A percentile compares a stretch with the other conserved stretches of the same genome.
Conservation (phyloP, 1,139 yeast genomes). For the Yamadazyma trypodendri region DNA sequence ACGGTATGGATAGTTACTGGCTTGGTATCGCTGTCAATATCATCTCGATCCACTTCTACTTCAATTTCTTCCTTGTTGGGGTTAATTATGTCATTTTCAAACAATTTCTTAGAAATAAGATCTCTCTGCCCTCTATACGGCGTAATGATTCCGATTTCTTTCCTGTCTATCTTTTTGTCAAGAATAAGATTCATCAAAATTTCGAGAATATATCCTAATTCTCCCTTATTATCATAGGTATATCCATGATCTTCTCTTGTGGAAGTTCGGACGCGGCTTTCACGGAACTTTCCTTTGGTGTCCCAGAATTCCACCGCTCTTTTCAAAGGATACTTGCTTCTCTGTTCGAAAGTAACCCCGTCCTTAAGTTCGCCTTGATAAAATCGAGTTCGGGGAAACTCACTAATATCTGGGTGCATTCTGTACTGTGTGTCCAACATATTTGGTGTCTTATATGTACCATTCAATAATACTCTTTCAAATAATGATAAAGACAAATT, state of each 20-base stretch:
- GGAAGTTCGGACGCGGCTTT: constrained; percentile 44
- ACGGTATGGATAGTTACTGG: constrained; percentile 60
- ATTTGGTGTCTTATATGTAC: constrained; percentile 56
- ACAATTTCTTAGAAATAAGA: constrained; percentile 49
- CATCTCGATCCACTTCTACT: constrained; percentile 57
- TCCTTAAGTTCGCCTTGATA: constrained; percentile 55
- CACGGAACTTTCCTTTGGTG: constrained; percentile 42
- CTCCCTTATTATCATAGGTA: constrained; percentile 55
- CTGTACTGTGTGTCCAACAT: constrained; percentile 74
- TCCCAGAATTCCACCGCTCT: constrained; percentile 58
- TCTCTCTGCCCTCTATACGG: constrained; percentile 77
- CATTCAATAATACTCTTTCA: constrained; percentile 57
- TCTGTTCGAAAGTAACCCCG: constrained; percentile 55
- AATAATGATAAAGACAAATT: constrained; percentile 57
- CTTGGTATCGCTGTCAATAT: constrained; percentile 47
- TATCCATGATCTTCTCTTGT: constrained; percentile 51
- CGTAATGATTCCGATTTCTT: constrained; percentile 64
- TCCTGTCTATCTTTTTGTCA: constrained; percentile 50
- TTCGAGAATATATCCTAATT: constrained; percentile 46
- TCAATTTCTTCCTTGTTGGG: constrained; percentile 50
- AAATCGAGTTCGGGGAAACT: constrained; percentile 59
- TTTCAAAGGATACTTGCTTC: constrained; percentile 38
- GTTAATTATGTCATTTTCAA: constrained; percentile 52
- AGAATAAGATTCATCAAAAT: constrained; percentile 49
- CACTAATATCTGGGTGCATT: constrained; percentile 68